Conservation (phyloP, 306 rosid genomes). For the Gleditsia sinensis region DNA sequence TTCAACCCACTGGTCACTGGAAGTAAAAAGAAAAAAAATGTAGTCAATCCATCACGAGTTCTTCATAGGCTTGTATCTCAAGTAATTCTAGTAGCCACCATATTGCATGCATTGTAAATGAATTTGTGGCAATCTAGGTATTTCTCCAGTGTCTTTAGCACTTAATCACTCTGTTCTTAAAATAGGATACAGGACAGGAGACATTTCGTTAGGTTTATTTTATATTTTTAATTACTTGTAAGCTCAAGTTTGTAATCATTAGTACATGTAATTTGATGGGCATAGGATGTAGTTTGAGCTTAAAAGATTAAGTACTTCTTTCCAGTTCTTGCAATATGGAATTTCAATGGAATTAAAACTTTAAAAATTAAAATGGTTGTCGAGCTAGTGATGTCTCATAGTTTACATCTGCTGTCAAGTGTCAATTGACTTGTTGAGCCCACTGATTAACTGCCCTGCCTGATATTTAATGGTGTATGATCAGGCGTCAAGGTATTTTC, state of each 20-base stretch:
- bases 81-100: constrained; percentile 24
- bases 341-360: constrained; percentile 9
- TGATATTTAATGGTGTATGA: constrained; percentile 40
- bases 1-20: constrained; percentile 17
- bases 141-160: neutral
- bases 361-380: constrained; percentile 23
- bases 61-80: constrained; percentile 14
- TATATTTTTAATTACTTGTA: constrained; percentile 20
- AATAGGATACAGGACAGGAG: constrained; percentile 7
- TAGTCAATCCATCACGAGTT: neutral
- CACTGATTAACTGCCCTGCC: constrained; percentile 28
- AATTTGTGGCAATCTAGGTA: constrained; percentile 19
- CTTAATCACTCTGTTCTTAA: constrained; percentile 2
- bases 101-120: constrained; percentile 23
- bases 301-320: constrained; percentile 19
- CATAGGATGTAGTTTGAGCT: constrained; percentile 1
- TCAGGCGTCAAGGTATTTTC: constrained; percentile 97
- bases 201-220: constrained; percentile 6
- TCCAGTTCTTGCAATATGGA: constrained; percentile 23
- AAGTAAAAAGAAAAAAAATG: neutral
- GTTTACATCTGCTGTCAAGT: constrained; percentile 34
- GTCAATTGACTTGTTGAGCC: constrained; percentile 13
- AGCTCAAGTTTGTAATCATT: neutral
- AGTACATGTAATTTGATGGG: no score
- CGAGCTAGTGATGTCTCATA: constrained; percentile 28